Conservation (phyloP, 2,329 filamentous ascomycete species). For the Mariannaea elegans region DNA sequence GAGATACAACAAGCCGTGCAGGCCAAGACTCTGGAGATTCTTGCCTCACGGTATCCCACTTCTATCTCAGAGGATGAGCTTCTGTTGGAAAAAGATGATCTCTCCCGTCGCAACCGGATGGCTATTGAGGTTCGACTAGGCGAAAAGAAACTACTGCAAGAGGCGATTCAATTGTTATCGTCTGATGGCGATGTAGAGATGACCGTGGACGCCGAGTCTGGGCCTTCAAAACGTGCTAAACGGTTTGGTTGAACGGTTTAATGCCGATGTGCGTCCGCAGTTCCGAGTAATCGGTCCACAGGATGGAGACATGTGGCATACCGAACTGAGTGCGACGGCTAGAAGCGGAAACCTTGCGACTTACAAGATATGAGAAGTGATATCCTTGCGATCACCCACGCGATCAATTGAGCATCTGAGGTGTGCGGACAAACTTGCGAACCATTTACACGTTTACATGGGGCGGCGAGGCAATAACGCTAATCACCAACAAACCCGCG, state of each 20-base stretch:
- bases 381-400: constrained; percentile 9
- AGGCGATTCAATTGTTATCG: constrained; percentile 54
- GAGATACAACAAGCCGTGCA: constrained; percentile 55
- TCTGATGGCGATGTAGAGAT: constrained; percentile 37
- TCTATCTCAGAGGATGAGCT: constrained; percentile 51
- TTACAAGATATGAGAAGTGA: constrained; percentile 13
- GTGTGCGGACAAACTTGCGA: constrained; percentile 3
- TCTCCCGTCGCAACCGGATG: constrained; percentile 60
- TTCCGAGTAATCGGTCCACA: not conserved
- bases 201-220: constrained; percentile 35
- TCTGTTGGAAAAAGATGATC: constrained; percentile 43
- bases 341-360: constrained; percentile 6
- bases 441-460: not conserved
- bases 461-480: constrained; percentile 10
- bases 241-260: constrained; percentile 27
- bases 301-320: not conserved
- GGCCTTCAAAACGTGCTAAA: constrained; percentile 44
- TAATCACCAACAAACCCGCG: constrained; percentile 7
- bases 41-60: constrained; percentile 55
- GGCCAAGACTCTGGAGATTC: constrained; percentile 47
- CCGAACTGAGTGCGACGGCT: not conserved
- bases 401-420: not conserved
- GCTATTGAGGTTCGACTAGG: constrained; percentile 74
- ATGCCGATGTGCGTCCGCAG: not conserved
- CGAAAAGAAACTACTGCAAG: constrained; percentile 73